A percentile compares a stretch with the other conserved stretches of the same genome.
Conservation (phyloP, 306 rosid species). For the Elaeagnus macrophylla region DNA sequence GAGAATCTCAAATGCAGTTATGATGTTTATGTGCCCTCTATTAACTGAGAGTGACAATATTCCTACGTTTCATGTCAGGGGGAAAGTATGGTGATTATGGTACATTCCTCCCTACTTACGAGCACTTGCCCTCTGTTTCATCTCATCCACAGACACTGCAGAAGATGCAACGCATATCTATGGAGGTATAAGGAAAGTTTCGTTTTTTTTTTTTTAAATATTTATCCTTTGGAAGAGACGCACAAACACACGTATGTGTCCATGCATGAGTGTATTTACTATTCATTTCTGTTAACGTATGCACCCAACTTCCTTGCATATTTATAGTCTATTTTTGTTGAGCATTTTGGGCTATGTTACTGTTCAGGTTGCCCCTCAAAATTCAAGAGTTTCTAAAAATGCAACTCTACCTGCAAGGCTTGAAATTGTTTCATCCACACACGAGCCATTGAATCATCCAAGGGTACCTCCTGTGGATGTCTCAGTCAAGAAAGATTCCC, state of each 20-base stretch:
- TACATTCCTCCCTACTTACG: slow-evolving; percentile 58
- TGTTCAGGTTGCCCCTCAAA: slow-evolving; percentile 47
- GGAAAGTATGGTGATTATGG: slow-evolving; percentile 66
- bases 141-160: slow-evolving; percentile 41
- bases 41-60: background rate
- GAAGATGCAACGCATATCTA: slow-evolving; percentile 34
- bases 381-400: slow-evolving; percentile 38
- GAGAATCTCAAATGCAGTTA: too few species aligned
- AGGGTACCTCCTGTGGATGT: slow-evolving; percentile 28
- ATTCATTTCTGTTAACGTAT: too few species aligned
- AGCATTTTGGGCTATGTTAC: slow-evolving; percentile 32
- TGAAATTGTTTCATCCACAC: slow-evolving; percentile 25
- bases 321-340: slow-evolving; percentile 21
- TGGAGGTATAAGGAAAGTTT: slow-evolving; percentile 37
- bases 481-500: slow-evolving; percentile 25
- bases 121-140: slow-evolving; percentile 27
- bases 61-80: slow-evolving; percentile 38
- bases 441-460: slow-evolving; percentile 23
- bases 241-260: background rate
- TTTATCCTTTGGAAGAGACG: slow-evolving; percentile 18
- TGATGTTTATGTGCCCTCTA: too few species aligned
- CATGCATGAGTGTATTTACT: background rate
- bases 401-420: slow-evolving; percentile 26
- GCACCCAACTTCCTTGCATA: too few species aligned
- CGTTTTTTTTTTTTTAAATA: slow-evolving; percentile 7